Conservation (phyloP, 257 asterid genomes). For the Misopates orontium region DNA sequence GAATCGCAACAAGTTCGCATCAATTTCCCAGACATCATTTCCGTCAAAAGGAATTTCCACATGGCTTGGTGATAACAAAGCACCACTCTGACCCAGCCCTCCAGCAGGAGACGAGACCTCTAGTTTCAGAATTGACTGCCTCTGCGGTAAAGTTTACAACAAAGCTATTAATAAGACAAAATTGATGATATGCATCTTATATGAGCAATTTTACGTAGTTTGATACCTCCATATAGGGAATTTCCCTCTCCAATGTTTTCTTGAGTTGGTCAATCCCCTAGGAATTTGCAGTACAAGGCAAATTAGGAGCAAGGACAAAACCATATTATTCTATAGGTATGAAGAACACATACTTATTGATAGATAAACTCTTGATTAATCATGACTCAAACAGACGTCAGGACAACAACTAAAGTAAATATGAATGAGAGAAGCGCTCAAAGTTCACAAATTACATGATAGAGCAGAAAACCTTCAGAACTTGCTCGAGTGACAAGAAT, state of each 20-base stretch:
- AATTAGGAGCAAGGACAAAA: conserved; percentile 28
- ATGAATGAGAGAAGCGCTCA: not conserved
- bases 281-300: conserved; percentile 27
- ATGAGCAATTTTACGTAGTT: not conserved
- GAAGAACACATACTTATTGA: not conserved
- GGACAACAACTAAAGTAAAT: not conserved
- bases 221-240: conserved; percentile 71
- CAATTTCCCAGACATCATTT: conserved; percentile 84
- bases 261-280: conserved; percentile 70
- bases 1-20: conserved; percentile 52
- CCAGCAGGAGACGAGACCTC: conserved; percentile 32
- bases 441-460: too few relatives aligned
- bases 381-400: not conserved
- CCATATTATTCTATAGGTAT: not conserved
- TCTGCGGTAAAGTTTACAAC: conserved; percentile 36
- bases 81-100: conserved; percentile 34
- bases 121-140: conserved; percentile 37
- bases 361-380: not conserved
- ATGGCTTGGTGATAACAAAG: conserved; percentile 32
- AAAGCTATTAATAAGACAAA: not conserved
- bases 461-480: too few relatives aligned
- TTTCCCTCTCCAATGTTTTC: conserved; percentile 50
- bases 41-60: conserved; percentile 54
- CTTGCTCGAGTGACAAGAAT: too few relatives aligned
- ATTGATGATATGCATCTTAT: not conserved